Percentiles rank a stretch among this genome's conserved stretches.
Conservation (phyloP, 2,329 filamentous ascomycete species). For the Leptographium flavum region DNA sequence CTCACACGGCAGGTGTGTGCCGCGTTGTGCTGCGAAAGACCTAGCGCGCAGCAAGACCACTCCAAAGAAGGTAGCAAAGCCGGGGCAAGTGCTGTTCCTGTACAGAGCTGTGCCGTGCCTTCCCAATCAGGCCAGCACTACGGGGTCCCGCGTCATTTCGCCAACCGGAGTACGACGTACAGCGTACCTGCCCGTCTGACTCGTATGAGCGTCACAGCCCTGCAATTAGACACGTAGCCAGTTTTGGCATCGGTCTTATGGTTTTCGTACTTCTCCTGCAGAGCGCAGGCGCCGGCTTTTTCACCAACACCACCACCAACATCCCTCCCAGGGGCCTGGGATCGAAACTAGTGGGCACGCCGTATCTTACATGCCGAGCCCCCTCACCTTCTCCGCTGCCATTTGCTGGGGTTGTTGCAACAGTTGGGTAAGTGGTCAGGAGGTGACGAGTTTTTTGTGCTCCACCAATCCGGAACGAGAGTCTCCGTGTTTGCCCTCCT, state of each 20-base stretch:
- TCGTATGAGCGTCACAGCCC: neutral
- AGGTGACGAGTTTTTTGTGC: neutral
- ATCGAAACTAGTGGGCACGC: slow-evolving; percentile 16
- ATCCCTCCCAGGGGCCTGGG: slow-evolving; percentile 18
- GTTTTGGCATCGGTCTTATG: no score
- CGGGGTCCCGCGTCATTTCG: neutral
- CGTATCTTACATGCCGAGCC: slow-evolving; percentile 16
- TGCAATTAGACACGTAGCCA: no score
- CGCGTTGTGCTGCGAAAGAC: neutral
- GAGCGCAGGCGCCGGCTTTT: no score
- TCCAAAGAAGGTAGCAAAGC: no score
- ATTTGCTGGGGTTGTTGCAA: slow-evolving; percentile 15
- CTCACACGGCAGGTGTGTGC: neutral
- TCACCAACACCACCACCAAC: neutral
- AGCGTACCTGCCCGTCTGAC: neutral
- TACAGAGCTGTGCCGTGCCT: neutral
- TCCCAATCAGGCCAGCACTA: neutral
- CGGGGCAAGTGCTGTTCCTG: neutral
- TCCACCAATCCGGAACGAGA: neutral
- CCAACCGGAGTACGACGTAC: neutral
- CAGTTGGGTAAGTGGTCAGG: no score
- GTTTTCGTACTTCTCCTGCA: no score
- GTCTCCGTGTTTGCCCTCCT: neutral
- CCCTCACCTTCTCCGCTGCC: slow-evolving; percentile 16
- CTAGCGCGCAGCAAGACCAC: neutral